Evolutionary conservation across 225 moss, liverwort and hornwort species (phyloP), one percentile per base, ranked within the genome.

Genomic region (Lunularia cruciata): DNA sequence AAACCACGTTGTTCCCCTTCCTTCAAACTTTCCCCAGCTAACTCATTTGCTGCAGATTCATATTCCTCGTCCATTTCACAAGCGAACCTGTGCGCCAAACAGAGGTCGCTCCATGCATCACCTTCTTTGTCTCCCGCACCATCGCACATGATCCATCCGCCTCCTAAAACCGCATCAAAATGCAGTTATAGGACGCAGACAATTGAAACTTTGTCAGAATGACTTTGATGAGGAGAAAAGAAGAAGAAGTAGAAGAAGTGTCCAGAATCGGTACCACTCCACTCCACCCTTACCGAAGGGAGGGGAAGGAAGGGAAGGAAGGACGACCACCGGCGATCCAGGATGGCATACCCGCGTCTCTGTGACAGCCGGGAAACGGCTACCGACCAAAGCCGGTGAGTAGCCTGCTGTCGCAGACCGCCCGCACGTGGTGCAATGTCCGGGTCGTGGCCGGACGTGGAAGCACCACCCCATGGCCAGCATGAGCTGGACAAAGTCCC

Each of bases 401-500:
- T 39, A 1, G 22, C 61, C 1, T 12, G 23, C 8, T 40, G n/a
- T n/a, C n/a, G n/a, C n/a, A n/a, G n/a, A n/a, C n/a, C n/a, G n/a
- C n/a, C 19, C 42, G 40, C 62, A 42, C 62, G 62, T 63, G 62
- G 42, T 27, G 23, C 10, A 63, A 63, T n/a, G 42, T 26, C 40
- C 34, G 11, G 40, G 42, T 63, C 62, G 62, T 63, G 62, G 20
- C 42, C 28, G 25, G 62, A 25, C 62, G 40, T 63, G 62, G 42
- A 63, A 1, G 62, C 10, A 62, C 3, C 23, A 37, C 61, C 10
- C 16, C 8, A 22, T 25, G 42, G 23, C 25, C 35, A 14, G 26
- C 40, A 42, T 63, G 62, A 63, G 62, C 62, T 63, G 62, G 62
- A 63, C 3, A 16, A n/a, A n/a, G n/a, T n/a, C n/a, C n/a, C n/a